Base-by-base conservation (phyloP, 345 rosid genomes). In the Physaria fendleri region DNA sequence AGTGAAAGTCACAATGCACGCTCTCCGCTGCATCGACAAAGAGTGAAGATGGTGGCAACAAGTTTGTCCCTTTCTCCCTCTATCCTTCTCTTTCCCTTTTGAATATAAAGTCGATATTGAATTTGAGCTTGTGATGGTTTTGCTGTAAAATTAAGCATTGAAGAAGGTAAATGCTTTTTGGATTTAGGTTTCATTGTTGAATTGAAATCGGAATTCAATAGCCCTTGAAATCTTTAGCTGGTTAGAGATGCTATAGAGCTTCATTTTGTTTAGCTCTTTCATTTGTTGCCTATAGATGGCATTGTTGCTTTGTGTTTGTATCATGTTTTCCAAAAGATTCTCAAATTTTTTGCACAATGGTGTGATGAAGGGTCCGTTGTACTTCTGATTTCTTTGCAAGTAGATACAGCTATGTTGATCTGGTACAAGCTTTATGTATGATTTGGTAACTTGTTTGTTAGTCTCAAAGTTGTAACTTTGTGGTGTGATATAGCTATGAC, bases 1-100 rank as follows among this genome's bases (percentile, higher is more conserved):
- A 57, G 82, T 89, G n/a, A 87, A 93, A 74, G 90, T 93, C 40
- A 89, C 99, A 0, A 87, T 82, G 9, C 95, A 93, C 34, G 95
- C 99, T 21, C 82, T 89, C 12, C 97, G 99, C 28, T 93, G 96
- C 89, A 83, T 93, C 13, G 99, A 93, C 77, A 93, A 89, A 76
- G 97, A n/a, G n/a, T n/a, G n/a, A n/a, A n/a, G n/a, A n/a, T n/a
- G n/a, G n/a, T n/a, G n/a, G n/a, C n/a, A 93, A 93, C 84, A 93
- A 87, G 97, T 87, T 27, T 44, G 62, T 46, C 18, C 16, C 52
- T 22, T 38, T 5, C 56, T 20, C 45, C 45, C 24, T 43, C 5
- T n/a, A n/a, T n/a, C n/a, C n/a, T 38, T 62, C 6, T n/a, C n/a
- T n/a, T n/a, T n/a, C n/a, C n/a, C n/a, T n/a, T n/a, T n/a, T n/a